Base-by-base conservation (phyloP, 148 eudicot species). In the Amaranthus palmeri region DNA sequence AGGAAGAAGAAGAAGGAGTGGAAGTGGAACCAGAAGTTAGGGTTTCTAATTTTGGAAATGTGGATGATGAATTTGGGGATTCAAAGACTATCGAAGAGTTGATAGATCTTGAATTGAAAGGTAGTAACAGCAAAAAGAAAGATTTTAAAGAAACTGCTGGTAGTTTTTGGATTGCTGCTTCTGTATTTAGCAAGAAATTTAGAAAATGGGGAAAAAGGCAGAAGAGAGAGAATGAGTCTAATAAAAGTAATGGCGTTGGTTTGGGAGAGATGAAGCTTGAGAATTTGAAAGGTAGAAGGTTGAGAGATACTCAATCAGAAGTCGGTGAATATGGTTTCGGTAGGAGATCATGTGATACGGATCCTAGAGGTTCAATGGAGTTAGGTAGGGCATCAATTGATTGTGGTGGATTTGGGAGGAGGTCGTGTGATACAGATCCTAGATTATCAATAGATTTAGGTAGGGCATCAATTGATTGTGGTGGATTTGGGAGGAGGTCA, bases 81-180 rank as follows among this genome's bases (percentile, higher is more conserved):
- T 56, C 69, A 51, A 95, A 80, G 80, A 84, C 96, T 5, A 89
- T 95, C 86, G 90, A 92, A 68, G 99, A 95, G 81, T 84, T 82
- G 42, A 92, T 95, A 68, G 93, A 95, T 75, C 87, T 92, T 61
- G 97, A 92, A 77, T 69, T 82, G 7, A 25, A 25, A 25, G 36
- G 36, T 25, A 25, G 36, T 25, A 25, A 14, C n/a, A 70, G 71
- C 70, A 78, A 51, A 64, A 72, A 74, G 60, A 81, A 67, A 70
- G 89, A 87, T 79, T 77, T 82, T 36, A 87, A 78, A 76, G 85
- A 78, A 47, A 77, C 83, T 63, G 86, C 88, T 0, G 92, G 90
- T 46, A 90, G 81, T 69, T 75, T 90, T 48, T 77, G 81, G 82
- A 76, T 76, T 18, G 88, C 85, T 2, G 92, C 95, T 25, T 93